A percentile compares a stretch with the other conserved stretches of the same genome.
Conservation (phyloP, 2,329 filamentous ascomycete genomes). For the Fusarium heterosporum region DNA sequence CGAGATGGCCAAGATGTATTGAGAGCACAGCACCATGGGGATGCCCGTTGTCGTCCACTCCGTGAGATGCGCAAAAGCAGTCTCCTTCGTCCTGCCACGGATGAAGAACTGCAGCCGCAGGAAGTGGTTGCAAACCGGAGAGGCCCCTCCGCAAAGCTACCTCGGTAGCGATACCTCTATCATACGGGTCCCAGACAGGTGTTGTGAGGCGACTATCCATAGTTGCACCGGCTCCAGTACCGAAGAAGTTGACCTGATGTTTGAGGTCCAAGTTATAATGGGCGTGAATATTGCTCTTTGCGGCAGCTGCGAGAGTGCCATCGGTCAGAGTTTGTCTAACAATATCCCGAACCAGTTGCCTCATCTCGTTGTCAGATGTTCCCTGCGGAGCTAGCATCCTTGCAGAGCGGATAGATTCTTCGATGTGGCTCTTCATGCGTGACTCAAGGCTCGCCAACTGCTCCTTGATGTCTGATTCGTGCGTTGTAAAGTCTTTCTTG, state of each 20-base stretch:
- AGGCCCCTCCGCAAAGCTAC: constrained; percentile 37
- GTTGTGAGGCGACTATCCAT: constrained; percentile 73
- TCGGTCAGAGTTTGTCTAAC: constrained; percentile 59
- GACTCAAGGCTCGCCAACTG: constrained; percentile 56
- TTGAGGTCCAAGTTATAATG: constrained; percentile 59
- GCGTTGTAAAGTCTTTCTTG: constrained; percentile 53
- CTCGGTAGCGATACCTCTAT: constrained; percentile 22
- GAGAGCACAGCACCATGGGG: constrained; percentile 72
- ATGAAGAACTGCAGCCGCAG: constrained; percentile 67
- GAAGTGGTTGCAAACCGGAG: constrained; percentile 37
- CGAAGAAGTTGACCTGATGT: constrained; percentile 79
- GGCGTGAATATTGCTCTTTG: constrained; percentile 59
- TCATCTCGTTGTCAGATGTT: constrained; percentile 57
- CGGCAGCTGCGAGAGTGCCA: constrained; percentile 60
- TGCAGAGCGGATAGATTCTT: constrained; percentile 48
- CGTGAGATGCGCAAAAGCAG: constrained; percentile 81
- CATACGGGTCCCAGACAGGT: constrained; percentile 59
- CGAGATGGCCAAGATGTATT: constrained; percentile 67
- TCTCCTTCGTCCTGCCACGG: constrained; percentile 84
- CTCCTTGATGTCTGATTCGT: constrained; percentile 55
- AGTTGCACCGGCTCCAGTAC: constrained; percentile 71
- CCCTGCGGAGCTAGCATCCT: constrained; percentile 44
- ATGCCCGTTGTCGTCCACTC: constrained; percentile 54
- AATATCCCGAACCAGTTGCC: constrained; percentile 54
- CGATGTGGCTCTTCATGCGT: constrained; percentile 51